Evolutionary conservation across 257 asterid genomes (phyloP).

Genomic region (Paraleonurus japonicus): DNA sequence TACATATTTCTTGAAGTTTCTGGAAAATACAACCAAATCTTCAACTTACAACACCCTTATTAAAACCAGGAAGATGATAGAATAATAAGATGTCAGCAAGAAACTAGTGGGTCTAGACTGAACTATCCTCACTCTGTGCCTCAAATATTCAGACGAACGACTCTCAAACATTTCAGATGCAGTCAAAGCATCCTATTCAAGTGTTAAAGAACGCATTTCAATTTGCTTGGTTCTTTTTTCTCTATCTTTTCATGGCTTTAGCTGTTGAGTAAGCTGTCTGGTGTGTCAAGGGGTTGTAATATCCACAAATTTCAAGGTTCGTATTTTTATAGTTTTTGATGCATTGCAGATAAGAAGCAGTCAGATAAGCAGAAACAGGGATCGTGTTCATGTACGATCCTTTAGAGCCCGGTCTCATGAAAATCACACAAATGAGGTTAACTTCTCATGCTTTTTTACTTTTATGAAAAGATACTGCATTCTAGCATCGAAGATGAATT

Average conservation of each 20-base stretch:
- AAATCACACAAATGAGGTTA: slow-evolving; percentile 20
- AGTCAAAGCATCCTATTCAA: not conserved
- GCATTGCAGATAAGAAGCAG: slow-evolving; percentile 41
- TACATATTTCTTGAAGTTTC: not conserved
- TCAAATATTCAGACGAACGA: not conserved
- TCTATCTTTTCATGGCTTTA: not conserved
- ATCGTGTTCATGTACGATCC: slow-evolving; percentile 47
- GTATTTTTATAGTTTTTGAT: not conserved
- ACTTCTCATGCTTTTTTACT: slow-evolving; percentile 12
- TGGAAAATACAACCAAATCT: not conserved
- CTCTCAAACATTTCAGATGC: not conserved
- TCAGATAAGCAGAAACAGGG: slow-evolving; percentile 43
- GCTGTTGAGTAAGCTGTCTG: not conserved
- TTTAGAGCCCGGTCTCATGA: slow-evolving; percentile 26
- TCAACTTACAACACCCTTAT: not conserved
- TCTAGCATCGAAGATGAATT: slow-evolving; percentile 2
- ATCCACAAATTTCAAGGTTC: not conserved
- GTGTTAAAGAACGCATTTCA: not conserved
- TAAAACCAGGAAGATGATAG: not conserved
- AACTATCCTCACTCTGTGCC: not conserved
- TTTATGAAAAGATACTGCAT: not conserved
- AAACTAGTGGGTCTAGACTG: not conserved
- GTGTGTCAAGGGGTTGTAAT: not conserved
- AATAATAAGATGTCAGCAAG: not conserved
- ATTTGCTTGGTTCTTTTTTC: not conserved